Percentiles rank a stretch among this genome's conserved stretches.
Conservation (phyloP, 2,329 filamentous ascomycete species). For the Mycosphaerella sp. region DNA sequence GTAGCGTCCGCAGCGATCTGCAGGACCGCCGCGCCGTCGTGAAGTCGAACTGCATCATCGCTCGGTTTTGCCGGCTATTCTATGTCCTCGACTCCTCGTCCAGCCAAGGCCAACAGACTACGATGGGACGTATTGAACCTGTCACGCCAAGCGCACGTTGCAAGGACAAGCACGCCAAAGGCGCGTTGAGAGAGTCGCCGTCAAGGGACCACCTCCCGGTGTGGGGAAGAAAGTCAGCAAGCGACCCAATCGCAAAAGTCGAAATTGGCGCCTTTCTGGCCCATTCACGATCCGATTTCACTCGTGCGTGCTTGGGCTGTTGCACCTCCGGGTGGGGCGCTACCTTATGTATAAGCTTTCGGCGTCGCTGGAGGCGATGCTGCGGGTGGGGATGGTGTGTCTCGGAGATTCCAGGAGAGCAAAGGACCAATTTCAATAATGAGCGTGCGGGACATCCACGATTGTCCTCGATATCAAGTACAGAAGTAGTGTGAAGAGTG, state of each 20-base stretch:
- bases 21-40: conserved; percentile 3
- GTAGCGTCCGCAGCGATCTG: conserved; percentile 2
- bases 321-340: conserved; percentile 9
- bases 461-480: too few species aligned
- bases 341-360: conserved; percentile 8
- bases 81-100: too few species aligned
- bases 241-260: conserved; percentile 7
- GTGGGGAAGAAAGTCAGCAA: conserved; percentile 8
- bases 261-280: conserved; percentile 3
- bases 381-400: conserved; percentile 14
- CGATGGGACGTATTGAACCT: not conserved
- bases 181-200: conserved; percentile 11
- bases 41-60: not conserved
- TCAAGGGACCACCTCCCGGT: not conserved
- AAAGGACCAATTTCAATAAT: not conserved
- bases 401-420: conserved; percentile 8
- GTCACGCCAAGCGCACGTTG: not conserved
- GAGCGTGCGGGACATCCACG: not conserved
- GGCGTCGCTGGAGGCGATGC: conserved; percentile 9
- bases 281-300: conserved; percentile 12
- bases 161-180: not conserved
- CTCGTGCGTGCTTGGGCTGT: conserved; percentile 6
- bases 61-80: conserved; percentile 1
- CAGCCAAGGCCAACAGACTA: not conserved
- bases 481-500: too few species aligned